Conservation (phyloP, 441 rosid genomes). For the Omphalea diandra region DNA sequence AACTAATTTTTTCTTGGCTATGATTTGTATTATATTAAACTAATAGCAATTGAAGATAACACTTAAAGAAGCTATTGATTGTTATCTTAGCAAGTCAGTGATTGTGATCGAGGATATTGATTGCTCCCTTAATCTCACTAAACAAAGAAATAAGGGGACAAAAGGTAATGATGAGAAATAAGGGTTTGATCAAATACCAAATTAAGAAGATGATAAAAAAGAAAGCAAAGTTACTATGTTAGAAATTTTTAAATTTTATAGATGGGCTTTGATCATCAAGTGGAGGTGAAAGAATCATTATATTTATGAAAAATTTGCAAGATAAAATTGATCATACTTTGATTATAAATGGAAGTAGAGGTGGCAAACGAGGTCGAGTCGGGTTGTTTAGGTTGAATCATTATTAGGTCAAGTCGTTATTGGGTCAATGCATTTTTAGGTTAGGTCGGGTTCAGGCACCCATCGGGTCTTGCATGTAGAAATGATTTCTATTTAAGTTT, state of each 20-base stretch:
- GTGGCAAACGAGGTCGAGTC: too few relatives aligned
- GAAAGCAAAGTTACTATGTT: neutral
- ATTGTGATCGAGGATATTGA: slow-evolving; percentile 7
- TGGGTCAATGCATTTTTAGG: too few relatives aligned
- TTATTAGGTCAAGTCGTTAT: too few relatives aligned
- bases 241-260: too few relatives aligned
- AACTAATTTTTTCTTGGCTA: too few relatives aligned
- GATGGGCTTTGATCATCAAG: neutral
- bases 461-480: too few relatives aligned
- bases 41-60: neutral
- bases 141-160: neutral
- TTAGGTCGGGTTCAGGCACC: too few relatives aligned
- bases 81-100: neutral
- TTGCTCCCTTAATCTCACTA: slow-evolving; percentile 5
- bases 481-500: too few relatives aligned
- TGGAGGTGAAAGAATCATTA: neutral
- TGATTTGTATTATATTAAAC: too few relatives aligned
- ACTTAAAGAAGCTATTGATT: neutral
- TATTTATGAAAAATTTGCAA: neutral
- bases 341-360: too few relatives aligned
- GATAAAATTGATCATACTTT: neutral
- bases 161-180: neutral
- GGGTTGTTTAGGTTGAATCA: too few relatives aligned
- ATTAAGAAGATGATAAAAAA: neutral
- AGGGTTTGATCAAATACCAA: neutral